Conservation (phyloP, 257 asterid species). For the Phtheirospermum japonicum region DNA sequence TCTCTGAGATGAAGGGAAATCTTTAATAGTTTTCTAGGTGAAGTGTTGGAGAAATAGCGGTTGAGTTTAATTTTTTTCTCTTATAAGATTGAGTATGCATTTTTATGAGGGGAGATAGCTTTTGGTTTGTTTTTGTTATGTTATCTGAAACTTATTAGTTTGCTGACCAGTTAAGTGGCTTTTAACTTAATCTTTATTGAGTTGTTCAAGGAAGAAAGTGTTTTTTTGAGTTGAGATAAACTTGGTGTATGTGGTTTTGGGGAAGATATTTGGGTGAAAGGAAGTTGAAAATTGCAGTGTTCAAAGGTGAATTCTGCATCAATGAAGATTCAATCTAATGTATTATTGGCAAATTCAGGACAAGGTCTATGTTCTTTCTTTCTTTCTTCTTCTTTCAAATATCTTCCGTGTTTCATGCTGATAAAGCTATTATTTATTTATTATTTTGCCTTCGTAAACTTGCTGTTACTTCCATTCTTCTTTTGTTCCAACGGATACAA, state of each 20-base stretch:
- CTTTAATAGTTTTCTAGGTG: neutral
- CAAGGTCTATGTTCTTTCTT: slow-evolving; percentile 51
- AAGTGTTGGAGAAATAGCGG: neutral
- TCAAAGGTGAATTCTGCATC: slow-evolving; percentile 28
- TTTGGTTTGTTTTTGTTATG: neutral
- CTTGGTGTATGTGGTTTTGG: neutral
- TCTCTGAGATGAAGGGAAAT: slow-evolving; percentile 17
- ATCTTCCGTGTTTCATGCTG: neutral
- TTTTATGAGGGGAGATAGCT: slow-evolving; percentile 18
- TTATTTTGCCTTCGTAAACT: too few species aligned
- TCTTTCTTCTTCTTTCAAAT: neutral
- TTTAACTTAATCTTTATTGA: too few species aligned
- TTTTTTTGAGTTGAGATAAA: slow-evolving; percentile 17
- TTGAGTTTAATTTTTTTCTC: slow-evolving; percentile 12
- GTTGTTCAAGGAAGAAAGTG: neutral
- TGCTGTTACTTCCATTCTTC: too few species aligned
- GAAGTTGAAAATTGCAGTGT: slow-evolving; percentile 29
- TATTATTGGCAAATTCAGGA: slow-evolving; percentile 65
- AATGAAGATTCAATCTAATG: slow-evolving; percentile 84
- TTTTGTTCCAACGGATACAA: too few species aligned
- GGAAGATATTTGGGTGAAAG: slow-evolving; percentile 6
- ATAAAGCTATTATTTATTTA: too few species aligned
- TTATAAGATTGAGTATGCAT: slow-evolving; percentile 14
- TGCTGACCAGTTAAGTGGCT: neutral
- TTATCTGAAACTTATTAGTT: too few species aligned